Evolutionary conservation across 305 asterid species (phyloP).

Genomic region (Fraxinus dipetala): DNA sequence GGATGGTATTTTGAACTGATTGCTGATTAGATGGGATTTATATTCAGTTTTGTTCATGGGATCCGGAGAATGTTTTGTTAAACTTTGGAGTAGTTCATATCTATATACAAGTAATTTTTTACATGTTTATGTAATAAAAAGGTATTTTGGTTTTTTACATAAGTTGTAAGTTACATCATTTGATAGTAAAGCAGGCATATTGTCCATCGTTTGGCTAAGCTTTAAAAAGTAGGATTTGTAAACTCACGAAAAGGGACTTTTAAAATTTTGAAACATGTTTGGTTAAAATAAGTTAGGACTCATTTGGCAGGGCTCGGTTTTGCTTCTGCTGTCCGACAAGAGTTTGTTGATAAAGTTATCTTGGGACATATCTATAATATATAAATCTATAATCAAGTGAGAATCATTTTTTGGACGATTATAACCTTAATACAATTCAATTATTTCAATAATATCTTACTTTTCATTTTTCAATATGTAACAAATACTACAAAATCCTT

Average conservation of each 20-base stretch:
- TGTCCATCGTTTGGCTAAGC: not conserved
- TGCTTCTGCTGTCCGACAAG: not conserved
- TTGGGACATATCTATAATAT: too few species aligned
- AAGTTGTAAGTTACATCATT: not conserved
- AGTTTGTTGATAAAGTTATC: not conserved
- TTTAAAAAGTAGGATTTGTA: too few species aligned
- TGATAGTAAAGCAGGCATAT: not conserved
- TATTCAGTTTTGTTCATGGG: not conserved
- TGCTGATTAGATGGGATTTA: not conserved
- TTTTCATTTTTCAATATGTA: too few species aligned
- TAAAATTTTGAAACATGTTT: not conserved
- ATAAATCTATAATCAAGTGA: too few species aligned
- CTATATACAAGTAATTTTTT: not conserved
- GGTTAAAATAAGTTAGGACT: not conserved
- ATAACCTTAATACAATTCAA: too few species aligned
- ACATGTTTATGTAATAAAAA: not conserved
- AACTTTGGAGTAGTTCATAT: not conserved
- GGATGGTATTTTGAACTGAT: not conserved
- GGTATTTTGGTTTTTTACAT: not conserved
- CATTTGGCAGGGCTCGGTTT: not conserved
- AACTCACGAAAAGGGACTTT: not conserved
- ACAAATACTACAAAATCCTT: too few species aligned
- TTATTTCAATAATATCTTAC: too few species aligned
- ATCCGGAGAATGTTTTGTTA: not conserved
- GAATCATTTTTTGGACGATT: too few species aligned